Evolutionary conservation across 805 yeast genomes (phyloP).

Genomic region (Millerago galiae): DNA sequence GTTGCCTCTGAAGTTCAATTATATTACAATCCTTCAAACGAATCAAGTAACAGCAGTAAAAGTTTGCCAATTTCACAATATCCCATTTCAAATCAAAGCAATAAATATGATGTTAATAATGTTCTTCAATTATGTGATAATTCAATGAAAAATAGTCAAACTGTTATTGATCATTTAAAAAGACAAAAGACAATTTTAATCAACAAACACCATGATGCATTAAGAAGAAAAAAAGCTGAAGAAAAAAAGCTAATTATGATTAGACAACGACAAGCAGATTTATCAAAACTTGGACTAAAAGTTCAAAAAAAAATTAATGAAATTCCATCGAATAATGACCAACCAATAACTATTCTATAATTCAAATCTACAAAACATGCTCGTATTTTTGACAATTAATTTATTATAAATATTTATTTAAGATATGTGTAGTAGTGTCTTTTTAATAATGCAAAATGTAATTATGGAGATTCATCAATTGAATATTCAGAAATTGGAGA

Average conservation of each 20-base stretch:
- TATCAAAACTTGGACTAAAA: conserved; percentile 2
- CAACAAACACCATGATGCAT: conserved; percentile 8
- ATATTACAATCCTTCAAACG: conserved; percentile 1
- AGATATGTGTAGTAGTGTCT: not conserved
- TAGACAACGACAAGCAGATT: conserved; percentile 10
- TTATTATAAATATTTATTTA: not conserved
- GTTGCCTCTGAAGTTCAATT: conserved; percentile 21
- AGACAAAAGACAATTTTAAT: conserved; percentile 21
- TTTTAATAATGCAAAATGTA: not conserved
- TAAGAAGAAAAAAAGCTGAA: conserved; percentile 11
- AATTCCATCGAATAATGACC: not conserved
- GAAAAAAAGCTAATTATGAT: conserved; percentile 9
- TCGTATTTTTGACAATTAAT: too few species aligned
- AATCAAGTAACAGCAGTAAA: not conserved
- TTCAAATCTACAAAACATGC: too few species aligned
- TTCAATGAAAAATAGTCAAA: conserved; percentile 17
- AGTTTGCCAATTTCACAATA: not conserved
- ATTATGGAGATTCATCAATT: conserved; percentile 17
- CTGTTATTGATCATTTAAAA: conserved; percentile 18
- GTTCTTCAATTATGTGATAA: conserved; percentile 22
- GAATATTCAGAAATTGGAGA: conserved; percentile 25
- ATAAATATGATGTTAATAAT: conserved; percentile 11
- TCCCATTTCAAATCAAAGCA: conserved; percentile 4
- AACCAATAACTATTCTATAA: too few species aligned
- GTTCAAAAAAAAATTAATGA: not conserved